Percentiles rank a stretch among this genome's conserved stretches.
Evolutionary conservation across 768 basidiomycete species (phyloP).

Genomic region (Russula sp.): DNA sequence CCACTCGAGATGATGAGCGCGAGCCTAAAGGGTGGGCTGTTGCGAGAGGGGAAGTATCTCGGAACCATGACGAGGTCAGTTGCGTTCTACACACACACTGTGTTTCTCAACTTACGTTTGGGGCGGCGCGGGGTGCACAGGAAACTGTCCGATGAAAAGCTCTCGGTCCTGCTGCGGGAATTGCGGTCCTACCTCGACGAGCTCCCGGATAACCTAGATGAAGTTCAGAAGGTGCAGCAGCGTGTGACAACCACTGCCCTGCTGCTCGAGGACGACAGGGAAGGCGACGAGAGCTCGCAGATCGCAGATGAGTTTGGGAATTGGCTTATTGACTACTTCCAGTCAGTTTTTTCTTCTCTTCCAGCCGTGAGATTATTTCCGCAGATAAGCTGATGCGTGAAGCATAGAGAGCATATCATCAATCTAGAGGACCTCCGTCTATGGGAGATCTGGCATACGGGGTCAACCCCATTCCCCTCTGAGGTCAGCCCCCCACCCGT

Average conservation of each 20-base stretch:
- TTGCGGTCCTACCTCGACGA: slow-evolving; percentile 42
- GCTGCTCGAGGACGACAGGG: slow-evolving; percentile 3
- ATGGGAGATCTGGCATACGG: slow-evolving; percentile 76
- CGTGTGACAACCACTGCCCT: neutral
- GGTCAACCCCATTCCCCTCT: slow-evolving; percentile 57
- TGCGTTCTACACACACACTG: neutral
- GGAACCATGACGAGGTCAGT: slow-evolving; percentile 50
- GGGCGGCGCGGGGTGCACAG: slow-evolving; percentile 34
- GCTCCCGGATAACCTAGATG: slow-evolving; percentile 28
- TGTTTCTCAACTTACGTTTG: neutral
- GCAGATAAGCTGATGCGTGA: neutral
- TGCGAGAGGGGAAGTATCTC: slow-evolving; percentile 45
- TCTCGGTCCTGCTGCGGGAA: slow-evolving; percentile 41
- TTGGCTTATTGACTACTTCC: slow-evolving; percentile 44
- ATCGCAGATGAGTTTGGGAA: slow-evolving; percentile 40
- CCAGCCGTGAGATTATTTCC: slow-evolving; percentile 4
- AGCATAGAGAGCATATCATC: slow-evolving; percentile 42
- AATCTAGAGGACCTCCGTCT: slow-evolving; percentile 51
- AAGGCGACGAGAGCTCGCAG: slow-evolving; percentile 11
- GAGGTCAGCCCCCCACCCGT: slow-evolving; percentile 46
- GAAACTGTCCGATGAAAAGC: slow-evolving; percentile 42
- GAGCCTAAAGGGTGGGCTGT: slow-evolving; percentile 45
- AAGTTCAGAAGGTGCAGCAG: slow-evolving; percentile 1
- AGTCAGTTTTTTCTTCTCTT: slow-evolving; percentile 17
- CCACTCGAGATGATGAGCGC: slow-evolving; percentile 45